These are phyloP conservation scores for Podila minutissima DNA, from an alignment of 192 early-diverging fungal species.

Conservation along the genomic window DNA sequence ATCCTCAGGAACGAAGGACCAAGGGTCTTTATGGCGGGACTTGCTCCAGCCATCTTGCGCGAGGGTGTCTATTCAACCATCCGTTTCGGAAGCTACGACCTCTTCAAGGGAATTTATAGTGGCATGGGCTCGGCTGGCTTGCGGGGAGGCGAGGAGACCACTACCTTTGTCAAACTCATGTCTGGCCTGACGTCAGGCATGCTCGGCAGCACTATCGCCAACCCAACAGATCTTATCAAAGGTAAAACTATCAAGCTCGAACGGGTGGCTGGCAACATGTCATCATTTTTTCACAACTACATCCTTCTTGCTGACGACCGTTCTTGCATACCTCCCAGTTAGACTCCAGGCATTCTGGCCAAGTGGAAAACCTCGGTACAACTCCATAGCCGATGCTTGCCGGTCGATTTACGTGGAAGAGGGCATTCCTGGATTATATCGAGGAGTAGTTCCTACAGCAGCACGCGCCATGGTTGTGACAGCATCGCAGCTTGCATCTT, in stretches of 20 bases:
- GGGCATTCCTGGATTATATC: conserved; percentile 54
- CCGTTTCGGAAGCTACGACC: conserved; percentile 49
- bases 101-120: conserved; percentile 43
- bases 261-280: too few species aligned
- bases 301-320: not conserved
- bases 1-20: conserved; percentile 44
- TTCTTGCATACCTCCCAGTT: conserved; percentile 10
- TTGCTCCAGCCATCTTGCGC: conserved; percentile 39
- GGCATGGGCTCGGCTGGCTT: conserved; percentile 22
- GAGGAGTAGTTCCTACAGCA: conserved; percentile 59
- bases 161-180: conserved; percentile 30
- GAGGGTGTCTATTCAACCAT: conserved; percentile 54
- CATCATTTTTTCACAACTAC: not conserved
- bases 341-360: conserved; percentile 51
- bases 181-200: conserved; percentile 50
- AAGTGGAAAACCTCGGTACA: conserved; percentile 42
- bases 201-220: conserved; percentile 49
- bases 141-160: conserved; percentile 27
- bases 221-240: conserved; percentile 55
- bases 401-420: conserved; percentile 42
- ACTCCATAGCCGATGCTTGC: conserved; percentile 33
- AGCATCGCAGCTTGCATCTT: conserved; percentile 59
- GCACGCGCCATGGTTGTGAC: conserved; percentile 59
- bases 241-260: conserved; percentile 1
- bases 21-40: conserved; percentile 35